Percentiles rank a stretch among this genome's conserved stretches.
Evolutionary conservation across 116 monocot genomes (phyloP).

Genomic region (Papilionanthe hybrid): DNA sequence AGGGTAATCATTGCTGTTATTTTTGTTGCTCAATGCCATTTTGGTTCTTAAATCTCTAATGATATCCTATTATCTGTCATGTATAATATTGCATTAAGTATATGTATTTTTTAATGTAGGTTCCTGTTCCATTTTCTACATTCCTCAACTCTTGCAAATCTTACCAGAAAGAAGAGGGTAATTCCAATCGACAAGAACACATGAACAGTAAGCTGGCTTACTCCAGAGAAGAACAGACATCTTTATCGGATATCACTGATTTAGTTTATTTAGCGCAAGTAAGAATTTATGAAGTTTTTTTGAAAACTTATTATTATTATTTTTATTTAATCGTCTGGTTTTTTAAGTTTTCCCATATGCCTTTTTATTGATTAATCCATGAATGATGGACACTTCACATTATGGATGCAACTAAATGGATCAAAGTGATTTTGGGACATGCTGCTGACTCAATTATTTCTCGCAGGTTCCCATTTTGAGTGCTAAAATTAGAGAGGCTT

Average conservation of each 20-base stretch:
- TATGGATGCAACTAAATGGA: slow-evolving; percentile 5
- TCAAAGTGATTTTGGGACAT: neutral
- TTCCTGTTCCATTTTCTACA: slow-evolving; percentile 56
- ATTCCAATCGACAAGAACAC: slow-evolving; percentile 10
- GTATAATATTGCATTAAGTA: neutral
- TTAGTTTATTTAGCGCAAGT: slow-evolving; percentile 90
- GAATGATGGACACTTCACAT: neutral
- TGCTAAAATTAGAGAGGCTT: slow-evolving; percentile 45
- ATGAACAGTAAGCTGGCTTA: neutral
- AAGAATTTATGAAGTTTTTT: slow-evolving; percentile 3
- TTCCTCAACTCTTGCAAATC: slow-evolving; percentile 63
- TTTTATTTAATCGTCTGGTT: neutral
- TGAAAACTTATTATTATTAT: neutral
- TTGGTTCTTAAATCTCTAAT: neutral
- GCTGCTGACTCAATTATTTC: slow-evolving; percentile 13
- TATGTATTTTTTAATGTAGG: slow-evolving; percentile 30
- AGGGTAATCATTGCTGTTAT: slow-evolving; percentile 34
- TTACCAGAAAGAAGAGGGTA: slow-evolving; percentile 21
- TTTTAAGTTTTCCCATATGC: neutral
- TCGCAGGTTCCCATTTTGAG: slow-evolving; percentile 72
- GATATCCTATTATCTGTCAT: neutral
- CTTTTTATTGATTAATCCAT: neutral
- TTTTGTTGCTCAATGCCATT: neutral
- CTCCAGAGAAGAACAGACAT: slow-evolving; percentile 30
- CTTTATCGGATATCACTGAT: slow-evolving; percentile 19